A percentile compares a stretch with the other conserved stretches of the same genome.
These are phyloP conservation scores for Trypanosoma vivax DNA, from an alignment of 208 protist species.

Conservation along the genomic window DNA sequence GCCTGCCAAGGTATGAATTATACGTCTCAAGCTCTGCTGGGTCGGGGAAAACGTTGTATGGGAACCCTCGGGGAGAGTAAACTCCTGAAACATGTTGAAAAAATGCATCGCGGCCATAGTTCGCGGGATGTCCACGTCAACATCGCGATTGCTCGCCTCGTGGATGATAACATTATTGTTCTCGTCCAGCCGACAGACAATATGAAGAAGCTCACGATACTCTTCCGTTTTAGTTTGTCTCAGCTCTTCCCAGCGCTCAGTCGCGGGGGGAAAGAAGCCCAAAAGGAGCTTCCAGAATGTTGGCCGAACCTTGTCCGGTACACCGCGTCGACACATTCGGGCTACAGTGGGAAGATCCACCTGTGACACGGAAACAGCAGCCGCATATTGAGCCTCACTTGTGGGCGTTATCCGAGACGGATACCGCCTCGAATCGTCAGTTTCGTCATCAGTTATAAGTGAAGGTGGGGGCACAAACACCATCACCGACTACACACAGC, in stretches of 20 bases:
- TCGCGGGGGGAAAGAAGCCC: constrained; percentile 43
- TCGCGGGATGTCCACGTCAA: constrained; percentile 78
- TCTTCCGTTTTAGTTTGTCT: constrained; percentile 24
- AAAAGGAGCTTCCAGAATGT: constrained; percentile 72
- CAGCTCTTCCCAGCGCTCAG: constrained; percentile 26
- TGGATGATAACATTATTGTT: constrained; percentile 15
- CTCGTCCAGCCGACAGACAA: constrained; percentile 24
- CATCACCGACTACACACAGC: no score
- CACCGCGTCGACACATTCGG: constrained; percentile 39
- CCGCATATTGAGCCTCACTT: neutral
- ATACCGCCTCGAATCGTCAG: neutral
- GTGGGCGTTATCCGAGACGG: neutral
- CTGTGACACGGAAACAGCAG: neutral
- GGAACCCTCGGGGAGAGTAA: neutral
- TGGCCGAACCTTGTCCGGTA: constrained; percentile 29
- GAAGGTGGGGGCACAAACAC: neutral
- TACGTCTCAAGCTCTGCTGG: constrained; percentile 54
- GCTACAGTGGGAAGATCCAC: constrained; percentile 17
- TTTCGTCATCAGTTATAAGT: constrained; percentile 3
- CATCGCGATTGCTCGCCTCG: constrained; percentile 13
- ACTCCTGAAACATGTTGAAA: constrained; percentile 23
- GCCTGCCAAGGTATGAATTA: constrained; percentile 57
- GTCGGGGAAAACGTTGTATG: constrained; percentile 27
- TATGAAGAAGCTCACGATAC: constrained; percentile 29
- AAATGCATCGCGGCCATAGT: constrained; percentile 81